Evolutionary conservation across 169 alveolate species (phyloP).

Genomic region (Amoebophrya sp.): DNA sequence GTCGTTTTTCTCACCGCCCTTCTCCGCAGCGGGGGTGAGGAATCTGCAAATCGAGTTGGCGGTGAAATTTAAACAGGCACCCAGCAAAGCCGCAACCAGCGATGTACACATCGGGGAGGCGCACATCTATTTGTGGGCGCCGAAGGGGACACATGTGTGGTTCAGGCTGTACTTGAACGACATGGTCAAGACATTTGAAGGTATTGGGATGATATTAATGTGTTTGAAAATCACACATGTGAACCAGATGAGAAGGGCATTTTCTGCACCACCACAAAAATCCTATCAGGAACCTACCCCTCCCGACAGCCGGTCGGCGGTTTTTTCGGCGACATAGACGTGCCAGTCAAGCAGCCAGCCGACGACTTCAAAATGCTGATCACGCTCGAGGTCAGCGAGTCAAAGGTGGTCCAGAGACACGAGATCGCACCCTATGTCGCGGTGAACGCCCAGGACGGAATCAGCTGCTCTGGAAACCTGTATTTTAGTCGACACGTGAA

Average conservation of each 20-base stretch:
- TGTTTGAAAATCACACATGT: too few relatives aligned
- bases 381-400: background rate
- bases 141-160: background rate
- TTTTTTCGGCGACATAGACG: background rate
- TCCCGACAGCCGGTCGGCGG: slow-evolving; percentile 21
- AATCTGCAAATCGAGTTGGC: background rate
- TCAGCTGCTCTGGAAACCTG: background rate
- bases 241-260: too few relatives aligned
- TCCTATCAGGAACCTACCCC: background rate
- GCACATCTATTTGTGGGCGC: slow-evolving; percentile 10
- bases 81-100: background rate
- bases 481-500: background rate
- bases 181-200: background rate
- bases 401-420: background rate
- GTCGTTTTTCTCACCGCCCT: background rate
- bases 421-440: slow-evolving; percentile 11
- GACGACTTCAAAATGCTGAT: slow-evolving; percentile 2
- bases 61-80: background rate
- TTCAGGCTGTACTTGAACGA: background rate
- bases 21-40: background rate
- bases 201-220: too few relatives aligned
- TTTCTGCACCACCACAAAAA: too few relatives aligned
- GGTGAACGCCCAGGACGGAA: slow-evolving; percentile 1
- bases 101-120: background rate
- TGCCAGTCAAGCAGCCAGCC: background rate